phyloP scores from a whole-genome alignment of 805 yeast genomes.

The Ogataea zsoltii region DNA sequence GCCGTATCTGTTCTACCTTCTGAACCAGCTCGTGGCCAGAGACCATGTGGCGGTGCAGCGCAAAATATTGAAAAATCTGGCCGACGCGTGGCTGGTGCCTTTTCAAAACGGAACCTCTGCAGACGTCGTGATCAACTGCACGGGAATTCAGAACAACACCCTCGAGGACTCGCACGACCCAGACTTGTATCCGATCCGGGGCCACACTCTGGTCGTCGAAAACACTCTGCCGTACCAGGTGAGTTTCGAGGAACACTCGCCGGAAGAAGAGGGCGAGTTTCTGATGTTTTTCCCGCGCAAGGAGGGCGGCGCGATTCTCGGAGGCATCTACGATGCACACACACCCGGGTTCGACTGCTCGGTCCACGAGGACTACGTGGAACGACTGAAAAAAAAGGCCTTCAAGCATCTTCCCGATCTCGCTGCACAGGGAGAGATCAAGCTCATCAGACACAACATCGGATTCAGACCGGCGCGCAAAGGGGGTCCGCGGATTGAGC shows the following conservation, averaged over 20 bases:
- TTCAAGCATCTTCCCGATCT: conserved; percentile 54
- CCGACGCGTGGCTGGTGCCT: conserved; percentile 27
- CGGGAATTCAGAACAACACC: conserved; percentile 50
- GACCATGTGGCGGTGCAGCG: conserved; percentile 50
- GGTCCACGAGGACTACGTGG: conserved; percentile 51
- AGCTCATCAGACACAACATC: conserved; percentile 53
- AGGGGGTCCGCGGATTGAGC: conserved; percentile 53
- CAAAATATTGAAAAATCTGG: conserved; percentile 43
- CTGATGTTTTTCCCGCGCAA: conserved; percentile 64
- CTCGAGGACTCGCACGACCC: conserved; percentile 54
- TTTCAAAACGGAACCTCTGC: conserved; percentile 24
- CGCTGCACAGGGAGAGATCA: conserved; percentile 35
- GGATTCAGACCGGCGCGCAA: conserved; percentile 69
- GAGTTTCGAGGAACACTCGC: conserved; percentile 30
- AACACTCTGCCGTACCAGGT: conserved; percentile 44
- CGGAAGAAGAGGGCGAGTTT: conserved; percentile 44
- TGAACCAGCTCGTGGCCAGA: conserved; percentile 39
- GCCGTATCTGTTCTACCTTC: conserved; percentile 53
- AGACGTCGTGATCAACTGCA: conserved; percentile 54
- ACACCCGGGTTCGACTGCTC: conserved; percentile 26
- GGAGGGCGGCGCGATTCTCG: conserved; percentile 67
- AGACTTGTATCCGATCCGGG: conserved; percentile 51
- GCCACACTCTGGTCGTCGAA: conserved; percentile 57
- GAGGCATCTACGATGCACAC: conserved; percentile 44
- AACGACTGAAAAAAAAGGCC: conserved; percentile 45